A percentile compares a stretch with the other conserved stretches of the same genome.
phyloP scores from a whole-genome alignment of 2,329 filamentous ascomycete genomes.

The Phaeomoniella chlamydospora region DNA sequence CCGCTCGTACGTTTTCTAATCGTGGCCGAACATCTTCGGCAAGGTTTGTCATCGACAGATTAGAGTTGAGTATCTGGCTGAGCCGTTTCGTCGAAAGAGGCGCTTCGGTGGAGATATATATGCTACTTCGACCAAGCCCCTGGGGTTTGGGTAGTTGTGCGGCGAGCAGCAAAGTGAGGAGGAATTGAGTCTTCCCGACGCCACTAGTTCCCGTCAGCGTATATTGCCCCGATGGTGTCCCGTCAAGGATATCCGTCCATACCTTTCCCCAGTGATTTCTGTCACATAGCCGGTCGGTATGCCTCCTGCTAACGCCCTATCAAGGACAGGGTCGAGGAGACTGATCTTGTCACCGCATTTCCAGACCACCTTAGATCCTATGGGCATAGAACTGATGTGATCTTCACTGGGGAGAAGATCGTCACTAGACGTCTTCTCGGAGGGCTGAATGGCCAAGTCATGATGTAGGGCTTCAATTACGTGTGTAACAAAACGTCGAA shows the following conservation, averaged over 20 bases:
- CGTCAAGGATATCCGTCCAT: no score
- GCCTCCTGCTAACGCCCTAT: constrained; percentile 60
- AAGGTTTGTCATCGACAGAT: constrained; percentile 43
- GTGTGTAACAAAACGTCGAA: constrained; percentile 57
- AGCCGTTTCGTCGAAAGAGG: constrained; percentile 70
- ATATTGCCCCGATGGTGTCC: no score
- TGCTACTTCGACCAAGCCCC: constrained; percentile 56
- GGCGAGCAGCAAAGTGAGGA: constrained; percentile 70
- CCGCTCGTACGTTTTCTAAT: constrained; percentile 62
- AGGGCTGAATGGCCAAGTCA: constrained; percentile 34
- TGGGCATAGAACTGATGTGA: constrained; percentile 9
- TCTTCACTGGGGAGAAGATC: constrained; percentile 3
- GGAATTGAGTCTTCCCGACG: constrained; percentile 87
- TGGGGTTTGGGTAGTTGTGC: constrained; percentile 64
- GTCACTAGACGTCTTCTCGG: constrained; percentile 1
- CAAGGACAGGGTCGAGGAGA: constrained; percentile 62
- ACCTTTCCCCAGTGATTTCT: constrained; percentile 86
- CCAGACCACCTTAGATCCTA: constrained; percentile 23
- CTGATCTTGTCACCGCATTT: constrained; percentile 50
- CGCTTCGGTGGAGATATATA: constrained; percentile 92
- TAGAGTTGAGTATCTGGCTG: constrained; percentile 56
- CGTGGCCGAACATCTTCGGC: constrained; percentile 38
- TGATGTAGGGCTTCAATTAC: constrained; percentile 53
- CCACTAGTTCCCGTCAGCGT: constrained; percentile 37
- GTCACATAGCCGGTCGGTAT: constrained; percentile 69